These are phyloP conservation scores for Phytophthora tentaculata DNA, from an alignment of 352 stramenopile species.

Conservation along the genomic window DNA sequence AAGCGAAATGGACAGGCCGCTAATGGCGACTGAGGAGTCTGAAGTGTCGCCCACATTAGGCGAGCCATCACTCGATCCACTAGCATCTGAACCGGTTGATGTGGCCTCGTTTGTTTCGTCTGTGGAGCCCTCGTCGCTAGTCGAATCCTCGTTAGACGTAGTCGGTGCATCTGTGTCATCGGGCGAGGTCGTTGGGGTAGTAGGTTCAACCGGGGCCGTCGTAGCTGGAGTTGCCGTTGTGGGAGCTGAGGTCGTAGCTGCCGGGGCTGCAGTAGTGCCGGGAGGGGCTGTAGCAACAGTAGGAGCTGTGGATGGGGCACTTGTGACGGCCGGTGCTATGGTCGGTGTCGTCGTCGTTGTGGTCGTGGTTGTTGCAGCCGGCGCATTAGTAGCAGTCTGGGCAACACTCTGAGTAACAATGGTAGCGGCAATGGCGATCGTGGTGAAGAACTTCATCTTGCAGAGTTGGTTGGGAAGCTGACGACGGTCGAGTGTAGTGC, in stretches of 20 bases:
- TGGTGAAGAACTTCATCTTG: conserved; percentile 30
- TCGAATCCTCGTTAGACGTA: too few relatives aligned
- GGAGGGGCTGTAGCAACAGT: background rate
- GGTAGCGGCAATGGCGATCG: conserved; percentile 16
- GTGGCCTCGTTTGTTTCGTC: conserved; percentile 10
- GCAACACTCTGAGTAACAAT: conserved; percentile 13
- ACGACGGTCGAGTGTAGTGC: background rate
- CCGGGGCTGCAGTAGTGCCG: background rate
- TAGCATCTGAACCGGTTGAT: conserved; percentile 3
- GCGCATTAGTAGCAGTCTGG: conserved; percentile 1
- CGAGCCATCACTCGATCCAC: conserved; percentile 5
- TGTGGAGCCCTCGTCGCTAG: background rate
- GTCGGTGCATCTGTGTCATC: too few relatives aligned
- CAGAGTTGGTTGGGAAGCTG: background rate
- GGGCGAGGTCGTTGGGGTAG: background rate
- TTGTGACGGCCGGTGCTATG: background rate
- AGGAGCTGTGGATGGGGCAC: too few relatives aligned
- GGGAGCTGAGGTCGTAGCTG: background rate
- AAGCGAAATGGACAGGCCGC: conserved; percentile 11
- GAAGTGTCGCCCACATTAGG: conserved; percentile 11
- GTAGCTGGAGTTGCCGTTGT: background rate
- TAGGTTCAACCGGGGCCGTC: background rate
- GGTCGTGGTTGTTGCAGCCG: background rate
- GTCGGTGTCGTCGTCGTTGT: background rate
- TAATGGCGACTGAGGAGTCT: conserved; percentile 4